These are phyloP conservation scores for Corniculantispora saksenae DNA, from an alignment of 2,329 filamentous ascomycete species.

Conservation along the genomic window DNA sequence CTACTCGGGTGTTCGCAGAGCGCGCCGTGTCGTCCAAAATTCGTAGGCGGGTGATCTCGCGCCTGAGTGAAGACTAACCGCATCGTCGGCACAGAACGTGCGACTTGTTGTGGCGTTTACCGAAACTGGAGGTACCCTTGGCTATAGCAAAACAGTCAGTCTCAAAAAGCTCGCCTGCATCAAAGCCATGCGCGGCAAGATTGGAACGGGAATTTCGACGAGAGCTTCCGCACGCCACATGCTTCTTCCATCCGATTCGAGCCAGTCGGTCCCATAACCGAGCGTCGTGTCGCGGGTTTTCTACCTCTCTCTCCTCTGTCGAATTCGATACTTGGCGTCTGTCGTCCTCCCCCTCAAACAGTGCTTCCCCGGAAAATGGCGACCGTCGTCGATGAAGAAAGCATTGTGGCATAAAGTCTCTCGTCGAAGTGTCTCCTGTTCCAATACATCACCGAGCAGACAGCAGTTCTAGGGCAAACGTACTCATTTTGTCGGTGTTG, in stretches of 20 bases:
- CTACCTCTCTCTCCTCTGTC: too few relatives aligned
- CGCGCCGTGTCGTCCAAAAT: neutral
- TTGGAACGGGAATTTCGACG: conserved; percentile 7
- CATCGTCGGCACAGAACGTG: conserved; percentile 98
- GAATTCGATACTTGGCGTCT: too few relatives aligned
- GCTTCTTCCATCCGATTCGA: neutral
- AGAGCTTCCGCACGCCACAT: neutral
- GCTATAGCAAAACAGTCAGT: conserved; percentile 39
- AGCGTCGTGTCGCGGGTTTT: neutral
- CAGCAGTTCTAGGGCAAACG: conserved; percentile 32
- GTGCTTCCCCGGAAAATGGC: neutral
- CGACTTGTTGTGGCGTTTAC: conserved; percentile 90
- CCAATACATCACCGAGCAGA: neutral
- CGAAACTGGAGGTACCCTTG: conserved; percentile 60
- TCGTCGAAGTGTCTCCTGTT: conserved; percentile 1
- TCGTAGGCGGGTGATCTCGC: neutral
- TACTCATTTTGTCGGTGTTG: conserved; percentile 60
- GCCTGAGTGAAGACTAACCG: conserved; percentile 64
- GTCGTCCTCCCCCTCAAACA: neutral
- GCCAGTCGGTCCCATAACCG: neutral
- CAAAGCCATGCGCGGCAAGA: neutral
- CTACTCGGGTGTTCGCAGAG: neutral
- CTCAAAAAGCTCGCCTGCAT: neutral
- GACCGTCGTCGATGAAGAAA: neutral
- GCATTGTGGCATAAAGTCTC: neutral